A percentile compares a stretch with the other conserved stretches of the same genome.
These are phyloP conservation scores for Xylaria sp. DNA, from an alignment of 2,329 filamentous ascomycete genomes.

Conservation along the genomic window DNA sequence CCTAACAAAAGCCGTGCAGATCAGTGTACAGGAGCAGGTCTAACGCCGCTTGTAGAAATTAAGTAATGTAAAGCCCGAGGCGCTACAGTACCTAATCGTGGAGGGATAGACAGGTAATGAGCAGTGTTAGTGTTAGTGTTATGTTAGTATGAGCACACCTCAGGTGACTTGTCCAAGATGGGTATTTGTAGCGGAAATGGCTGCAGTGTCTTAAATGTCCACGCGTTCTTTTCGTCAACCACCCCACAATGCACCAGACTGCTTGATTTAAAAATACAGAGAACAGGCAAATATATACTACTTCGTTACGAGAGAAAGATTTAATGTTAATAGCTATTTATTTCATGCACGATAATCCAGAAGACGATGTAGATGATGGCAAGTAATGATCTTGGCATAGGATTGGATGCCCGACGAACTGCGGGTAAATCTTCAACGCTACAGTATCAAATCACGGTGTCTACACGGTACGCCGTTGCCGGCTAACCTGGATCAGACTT, in stretches of 20 bases:
- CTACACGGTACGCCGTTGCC: not conserved
- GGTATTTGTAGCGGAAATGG: not conserved
- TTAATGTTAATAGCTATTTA: not conserved
- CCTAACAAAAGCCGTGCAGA: not conserved
- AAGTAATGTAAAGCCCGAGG: not conserved
- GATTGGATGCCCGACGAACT: constrained; percentile 1
- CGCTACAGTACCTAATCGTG: not conserved
- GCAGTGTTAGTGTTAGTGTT: no score
- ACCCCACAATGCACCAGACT: not conserved
- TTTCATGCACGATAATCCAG: not conserved
- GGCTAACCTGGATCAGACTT: not conserved
- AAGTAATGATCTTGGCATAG: not conserved
- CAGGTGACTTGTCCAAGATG: not conserved
- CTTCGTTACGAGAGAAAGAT: not conserved
- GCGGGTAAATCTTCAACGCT: not conserved
- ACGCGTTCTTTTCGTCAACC: not conserved
- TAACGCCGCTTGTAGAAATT: not conserved
- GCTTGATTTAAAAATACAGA: not conserved
- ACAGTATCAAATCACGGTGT: not conserved
- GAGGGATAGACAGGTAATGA: no score
- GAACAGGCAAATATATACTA: not conserved
- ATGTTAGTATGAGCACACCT: not conserved
- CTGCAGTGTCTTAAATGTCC: not conserved
- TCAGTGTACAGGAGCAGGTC: not conserved
- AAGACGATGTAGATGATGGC: not conserved